Base-by-base conservation (phyloP, 1,284 basidiomycete genomes). In the Ustilago esculenta region DNA sequence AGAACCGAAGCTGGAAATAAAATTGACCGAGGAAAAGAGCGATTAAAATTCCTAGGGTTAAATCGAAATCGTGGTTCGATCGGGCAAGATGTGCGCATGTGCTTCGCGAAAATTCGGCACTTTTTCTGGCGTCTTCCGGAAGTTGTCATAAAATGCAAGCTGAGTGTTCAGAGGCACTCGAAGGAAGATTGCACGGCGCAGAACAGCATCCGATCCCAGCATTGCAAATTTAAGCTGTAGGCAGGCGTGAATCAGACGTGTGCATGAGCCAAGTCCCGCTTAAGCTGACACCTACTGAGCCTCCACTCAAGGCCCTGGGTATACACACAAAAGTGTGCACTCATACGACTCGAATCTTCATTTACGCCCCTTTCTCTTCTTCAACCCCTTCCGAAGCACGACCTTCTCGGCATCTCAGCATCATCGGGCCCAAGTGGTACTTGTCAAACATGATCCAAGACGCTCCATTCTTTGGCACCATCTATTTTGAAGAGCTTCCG, bases 401-500 rank as follows among this genome's bases (percentile, higher is more conserved):
- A n/a, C n/a, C n/a, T n/a, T n/a, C n/a, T n/a, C n/a, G n/a, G n/a
- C n/a, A n/a, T n/a, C n/a, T n/a, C n/a, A n/a, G n/a, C n/a, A n/a
- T n/a, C n/a, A n/a, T n/a, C n/a, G n/a, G 7, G 27, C 12, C 27
- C 6, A 29, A 29, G 27, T 12, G 12, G 12, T 12, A 29, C 12
- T 32, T n/a, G 7, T 17, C 29, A 41, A 47, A 18, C 2, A 65
- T 65, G 61, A 32, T 15, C 29, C 32, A 23, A 45, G 32, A 49
- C 35, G 20, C 45, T 7, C 11, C 53, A n/a, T 23, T 58, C 34
- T 46, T 67, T 20, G 42, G 53, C 41, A 47, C 53, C 5, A 44
- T 71, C 53, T 23, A 24, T 24, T 41, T 66, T 30, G 61, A 71
- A 15, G 68, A 71, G 61, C 50, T 71, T 11, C 61, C 68, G 9